Base-by-base conservation (phyloP, 257 asterid species). In the Ocimum tenuiflorum region DNA sequence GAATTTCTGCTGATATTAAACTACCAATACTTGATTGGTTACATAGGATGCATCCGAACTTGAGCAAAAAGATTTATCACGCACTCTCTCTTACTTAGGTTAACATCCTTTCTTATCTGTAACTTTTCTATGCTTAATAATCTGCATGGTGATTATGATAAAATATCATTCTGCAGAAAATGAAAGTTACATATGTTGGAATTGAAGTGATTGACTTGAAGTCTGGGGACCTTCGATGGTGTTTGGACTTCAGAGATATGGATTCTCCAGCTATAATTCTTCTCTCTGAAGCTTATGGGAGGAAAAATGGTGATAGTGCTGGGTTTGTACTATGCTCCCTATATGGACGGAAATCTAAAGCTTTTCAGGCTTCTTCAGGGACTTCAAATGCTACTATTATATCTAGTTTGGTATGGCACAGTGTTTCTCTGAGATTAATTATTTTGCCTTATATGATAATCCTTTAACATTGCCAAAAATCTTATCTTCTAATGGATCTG, bases 221-320 rank as follows among this genome's bases (percentile, higher is more conserved):
- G 78, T 82, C 96, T 60, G 99, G 99, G 67, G 97, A 94, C 73
- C 88, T 86, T 70, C 91, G 85, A 18, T 94, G 99, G 99, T 87
- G 99, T 82, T 81, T 94, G 85, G 99, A 94, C 83, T 94, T 94
- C 79, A 88, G 99, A 82, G 99, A 94, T 76, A 89, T 94, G 99
- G 85, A 71, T 77, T 87, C 95, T 42, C 99, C 99, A 24, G 91
- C 95, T 68, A 81, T 94, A 54, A 69, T 86, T 75, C 85, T 84
- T 63, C 85, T 94, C 39, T 74, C 86, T 41, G 97, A 94, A 75
- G 81, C 88, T 68, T 86, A 83, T 74, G 99, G 96, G 71, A 86
- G 94, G 76, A 86, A 86, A 79, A 87, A 74, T 76, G 46, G 47
- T 55, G 99, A 87, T 50, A 80, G 83, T 66, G 85, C 91, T 49